Evolutionary conservation across 2,329 filamentous ascomycete species (phyloP).

Genomic region (Aspergillus ochraceus): DNA sequence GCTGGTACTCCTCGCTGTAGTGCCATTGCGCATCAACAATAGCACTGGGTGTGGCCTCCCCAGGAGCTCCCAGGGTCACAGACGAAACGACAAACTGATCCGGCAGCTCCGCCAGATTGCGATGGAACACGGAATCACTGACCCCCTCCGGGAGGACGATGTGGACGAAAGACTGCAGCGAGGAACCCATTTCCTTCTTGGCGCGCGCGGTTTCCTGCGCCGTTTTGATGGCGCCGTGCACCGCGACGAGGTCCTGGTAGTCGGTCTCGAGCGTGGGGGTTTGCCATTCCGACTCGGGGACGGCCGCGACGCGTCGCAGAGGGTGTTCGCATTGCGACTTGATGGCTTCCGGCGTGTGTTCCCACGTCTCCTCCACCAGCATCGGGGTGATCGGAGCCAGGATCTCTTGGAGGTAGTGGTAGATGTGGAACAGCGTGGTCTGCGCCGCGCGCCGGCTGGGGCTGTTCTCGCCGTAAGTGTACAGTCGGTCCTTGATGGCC

Average conservation of each 20-base stretch:
- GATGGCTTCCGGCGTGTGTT: constrained; percentile 68
- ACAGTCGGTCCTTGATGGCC: constrained; percentile 84
- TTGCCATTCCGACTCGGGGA: constrained; percentile 35
- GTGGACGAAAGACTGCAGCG: constrained; percentile 72
- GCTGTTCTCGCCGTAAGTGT: constrained; percentile 73
- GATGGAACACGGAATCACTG: constrained; percentile 27
- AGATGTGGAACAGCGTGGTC: constrained; percentile 60
- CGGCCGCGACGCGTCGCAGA: constrained; percentile 39
- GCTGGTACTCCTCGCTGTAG: constrained; percentile 43
- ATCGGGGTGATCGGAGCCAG: constrained; percentile 78
- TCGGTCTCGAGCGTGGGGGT: constrained; percentile 50
- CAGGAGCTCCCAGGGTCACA: constrained; percentile 52
- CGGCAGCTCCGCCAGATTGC: constrained; percentile 53
- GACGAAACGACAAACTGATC: constrained; percentile 69
- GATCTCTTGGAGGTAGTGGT: constrained; percentile 73
- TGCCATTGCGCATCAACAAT: constrained; percentile 41
- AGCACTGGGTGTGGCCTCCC: constrained; percentile 24
- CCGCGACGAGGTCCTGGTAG: constrained; percentile 45
- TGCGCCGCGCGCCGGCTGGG: constrained; percentile 59
- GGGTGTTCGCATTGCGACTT: constrained; percentile 50
- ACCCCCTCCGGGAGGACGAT: constrained; percentile 27
- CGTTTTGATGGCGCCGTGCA: constrained; percentile 69
- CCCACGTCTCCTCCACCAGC: constrained; percentile 86
- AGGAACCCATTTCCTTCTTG: constrained; percentile 74
- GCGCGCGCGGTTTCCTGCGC: constrained; percentile 72